These are phyloP conservation scores for Yamadazyma songkhlaensis DNA, from an alignment of 1,139 yeast genomes.

Conservation along the genomic window DNA sequence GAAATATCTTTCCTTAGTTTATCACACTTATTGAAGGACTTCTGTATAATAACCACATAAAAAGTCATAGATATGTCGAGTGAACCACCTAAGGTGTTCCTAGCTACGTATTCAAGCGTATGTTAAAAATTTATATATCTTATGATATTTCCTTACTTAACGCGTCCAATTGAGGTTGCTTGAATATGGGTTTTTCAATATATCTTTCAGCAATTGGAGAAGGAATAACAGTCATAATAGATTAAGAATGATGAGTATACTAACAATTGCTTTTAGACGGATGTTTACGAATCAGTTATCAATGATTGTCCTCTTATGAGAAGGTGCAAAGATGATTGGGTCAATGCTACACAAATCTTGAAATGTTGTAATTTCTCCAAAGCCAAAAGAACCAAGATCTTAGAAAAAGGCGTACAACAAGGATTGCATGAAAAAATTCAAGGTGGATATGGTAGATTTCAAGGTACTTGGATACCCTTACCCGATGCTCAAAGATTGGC, in stretches of 20 bases:
- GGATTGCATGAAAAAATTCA: slow-evolving; percentile 91
- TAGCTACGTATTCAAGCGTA: slow-evolving; percentile 28
- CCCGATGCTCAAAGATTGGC: slow-evolving; percentile 55
- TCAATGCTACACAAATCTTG: slow-evolving; percentile 95
- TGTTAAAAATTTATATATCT: slow-evolving; percentile 9
- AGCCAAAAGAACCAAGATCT: slow-evolving; percentile 86
- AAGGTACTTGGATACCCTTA: slow-evolving; percentile 97
- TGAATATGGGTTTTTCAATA: not conserved
- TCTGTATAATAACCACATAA: not conserved
- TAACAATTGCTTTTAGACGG: slow-evolving; percentile 31
- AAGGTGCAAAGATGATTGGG: slow-evolving; percentile 88
- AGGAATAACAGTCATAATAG: too few relatives aligned
- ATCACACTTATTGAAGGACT: not conserved
- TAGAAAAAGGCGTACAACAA: slow-evolving; percentile 87
- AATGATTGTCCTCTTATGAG: slow-evolving; percentile 91
- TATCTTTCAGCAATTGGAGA: not conserved
- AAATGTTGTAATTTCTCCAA: slow-evolving; percentile 95
- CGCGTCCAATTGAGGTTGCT: slow-evolving; percentile 5
- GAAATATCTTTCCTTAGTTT: not conserved
- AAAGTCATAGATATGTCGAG: slow-evolving; percentile 10
- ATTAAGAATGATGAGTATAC: slow-evolving; percentile 7
- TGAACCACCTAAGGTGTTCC: slow-evolving; percentile 23
- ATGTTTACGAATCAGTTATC: slow-evolving; percentile 82
- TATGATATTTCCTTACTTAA: slow-evolving; percentile 1
- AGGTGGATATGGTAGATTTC: slow-evolving; percentile 96